A percentile compares a stretch with the other conserved stretches of the same genome.
These are phyloP conservation scores for Ophiostoma novo-ulmi DNA, from an alignment of 2,329 filamentous ascomycete genomes.

Conservation along the genomic window DNA sequence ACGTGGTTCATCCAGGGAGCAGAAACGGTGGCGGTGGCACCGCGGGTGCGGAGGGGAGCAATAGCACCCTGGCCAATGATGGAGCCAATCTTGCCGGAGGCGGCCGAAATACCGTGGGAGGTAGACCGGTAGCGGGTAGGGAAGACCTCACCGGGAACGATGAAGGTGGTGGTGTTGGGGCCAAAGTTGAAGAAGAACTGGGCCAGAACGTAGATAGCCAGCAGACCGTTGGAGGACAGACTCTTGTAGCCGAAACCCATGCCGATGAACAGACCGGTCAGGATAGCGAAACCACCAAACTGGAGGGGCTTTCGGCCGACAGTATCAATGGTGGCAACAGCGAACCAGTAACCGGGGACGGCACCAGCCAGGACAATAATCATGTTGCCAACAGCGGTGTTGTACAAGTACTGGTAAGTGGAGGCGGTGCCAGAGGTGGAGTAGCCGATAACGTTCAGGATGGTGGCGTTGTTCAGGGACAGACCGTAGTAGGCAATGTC, in stretches of 20 bases:
- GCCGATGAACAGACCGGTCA: slow-evolving; percentile 56
- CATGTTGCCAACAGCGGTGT: slow-evolving; percentile 71
- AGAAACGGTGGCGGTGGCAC: slow-evolving; percentile 38
- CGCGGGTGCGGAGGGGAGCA: slow-evolving; percentile 46
- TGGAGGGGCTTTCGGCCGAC: slow-evolving; percentile 75
- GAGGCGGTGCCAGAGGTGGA: slow-evolving; percentile 47
- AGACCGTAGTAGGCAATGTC: slow-evolving; percentile 60
- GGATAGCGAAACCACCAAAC: slow-evolving; percentile 55
- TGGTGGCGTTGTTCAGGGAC: slow-evolving; percentile 69
- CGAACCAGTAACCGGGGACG: slow-evolving; percentile 80
- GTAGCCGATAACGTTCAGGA: slow-evolving; percentile 67
- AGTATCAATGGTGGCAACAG: slow-evolving; percentile 63
- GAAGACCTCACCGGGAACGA: slow-evolving; percentile 54
- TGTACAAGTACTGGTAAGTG: slow-evolving; percentile 66
- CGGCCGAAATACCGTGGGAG: slow-evolving; percentile 54
- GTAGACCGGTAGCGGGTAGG: slow-evolving; percentile 54
- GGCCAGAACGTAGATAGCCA: slow-evolving; percentile 52
- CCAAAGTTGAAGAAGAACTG: slow-evolving; percentile 59
- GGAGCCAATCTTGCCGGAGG: slow-evolving; percentile 51
- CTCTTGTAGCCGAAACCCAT: slow-evolving; percentile 60
- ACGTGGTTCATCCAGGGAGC: slow-evolving; percentile 71
- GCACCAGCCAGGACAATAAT: slow-evolving; percentile 74
- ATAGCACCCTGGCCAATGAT: slow-evolving; percentile 56
- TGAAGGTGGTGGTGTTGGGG: slow-evolving; percentile 54
- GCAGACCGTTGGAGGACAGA: slow-evolving; percentile 48